Evolutionary conservation across 139 green algal genomes (phyloP).

Genomic region (Closterium sp.): DNA sequence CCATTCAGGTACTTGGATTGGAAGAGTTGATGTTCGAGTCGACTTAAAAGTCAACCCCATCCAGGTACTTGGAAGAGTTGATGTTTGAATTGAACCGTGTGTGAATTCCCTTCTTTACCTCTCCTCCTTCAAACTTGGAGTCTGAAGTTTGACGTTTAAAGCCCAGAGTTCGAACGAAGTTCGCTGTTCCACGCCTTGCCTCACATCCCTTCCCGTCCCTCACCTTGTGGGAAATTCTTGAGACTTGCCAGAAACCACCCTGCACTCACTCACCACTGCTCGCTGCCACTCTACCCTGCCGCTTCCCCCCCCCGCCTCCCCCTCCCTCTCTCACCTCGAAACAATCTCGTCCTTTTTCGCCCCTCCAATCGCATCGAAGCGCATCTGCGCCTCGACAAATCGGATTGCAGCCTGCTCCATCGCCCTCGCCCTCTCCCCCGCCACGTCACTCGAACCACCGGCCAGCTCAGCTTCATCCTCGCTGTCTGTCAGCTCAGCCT

Average conservation of each 20-base stretch:
- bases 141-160: too few species aligned
- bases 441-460: background rate
- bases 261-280: background rate
- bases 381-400: constrained; percentile 44
- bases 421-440: background rate
- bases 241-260: too few species aligned
- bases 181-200: background rate
- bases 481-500: constrained; percentile 6
- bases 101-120: too few species aligned
- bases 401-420: constrained; percentile 28
- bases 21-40: too few species aligned
- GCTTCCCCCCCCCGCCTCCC: background rate
- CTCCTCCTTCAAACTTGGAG: too few species aligned
- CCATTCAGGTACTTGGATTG: too few species aligned
- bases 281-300: background rate
- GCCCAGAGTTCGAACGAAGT: too few species aligned
- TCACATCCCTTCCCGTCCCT: background rate
- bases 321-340: constrained; percentile 23
- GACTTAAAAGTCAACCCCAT: too few species aligned
- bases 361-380: constrained; percentile 60
- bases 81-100: too few species aligned
- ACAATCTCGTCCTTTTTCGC: constrained; percentile 64
- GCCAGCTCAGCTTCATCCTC: background rate
- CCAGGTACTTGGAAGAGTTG: too few species aligned
- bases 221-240: background rate